phyloP scores from a whole-genome alignment of 495 filamentous ascomycete genomes.

The Haplographium delicatum region DNA sequence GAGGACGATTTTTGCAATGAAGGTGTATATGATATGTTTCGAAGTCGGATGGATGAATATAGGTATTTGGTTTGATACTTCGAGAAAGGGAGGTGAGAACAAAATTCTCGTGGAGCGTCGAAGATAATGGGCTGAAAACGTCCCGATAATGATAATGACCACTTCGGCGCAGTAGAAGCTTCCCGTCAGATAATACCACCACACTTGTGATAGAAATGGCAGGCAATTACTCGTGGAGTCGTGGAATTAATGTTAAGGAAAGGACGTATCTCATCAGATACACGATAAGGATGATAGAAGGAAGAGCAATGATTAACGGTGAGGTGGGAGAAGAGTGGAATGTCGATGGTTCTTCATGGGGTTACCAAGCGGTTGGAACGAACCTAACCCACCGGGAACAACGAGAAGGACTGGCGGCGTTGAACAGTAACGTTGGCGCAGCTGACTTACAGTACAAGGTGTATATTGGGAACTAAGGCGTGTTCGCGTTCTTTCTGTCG shows the following conservation, averaged over 20 bases:
- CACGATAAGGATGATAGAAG: neutral
- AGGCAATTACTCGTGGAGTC: no score
- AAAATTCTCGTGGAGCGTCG: neutral
- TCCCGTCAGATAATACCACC: no score
- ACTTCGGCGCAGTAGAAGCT: no score
- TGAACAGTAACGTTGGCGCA: neutral
- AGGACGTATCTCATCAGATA: constrained; percentile 21
- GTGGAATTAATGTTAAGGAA: constrained; percentile 11
- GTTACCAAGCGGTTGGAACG: neutral
- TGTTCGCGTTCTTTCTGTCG: no score
- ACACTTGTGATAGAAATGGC: no score
- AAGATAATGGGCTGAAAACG: neutral
- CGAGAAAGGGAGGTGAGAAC: no score
- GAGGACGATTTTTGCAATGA: no score
- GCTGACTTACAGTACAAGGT: neutral
- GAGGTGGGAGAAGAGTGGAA: neutral
- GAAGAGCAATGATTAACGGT: neutral
- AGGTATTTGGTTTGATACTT: constrained; percentile 11
- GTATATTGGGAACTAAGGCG: neutral
- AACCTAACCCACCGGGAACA: neutral
- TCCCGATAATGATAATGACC: neutral
- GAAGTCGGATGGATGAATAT: constrained; percentile 3
- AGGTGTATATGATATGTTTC: no score
- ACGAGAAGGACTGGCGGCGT: neutral
- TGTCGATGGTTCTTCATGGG: neutral